These are phyloP conservation scores for Murraya koenigii DNA, from an alignment of 345 rosid genomes.

Conservation along the genomic window DNA sequence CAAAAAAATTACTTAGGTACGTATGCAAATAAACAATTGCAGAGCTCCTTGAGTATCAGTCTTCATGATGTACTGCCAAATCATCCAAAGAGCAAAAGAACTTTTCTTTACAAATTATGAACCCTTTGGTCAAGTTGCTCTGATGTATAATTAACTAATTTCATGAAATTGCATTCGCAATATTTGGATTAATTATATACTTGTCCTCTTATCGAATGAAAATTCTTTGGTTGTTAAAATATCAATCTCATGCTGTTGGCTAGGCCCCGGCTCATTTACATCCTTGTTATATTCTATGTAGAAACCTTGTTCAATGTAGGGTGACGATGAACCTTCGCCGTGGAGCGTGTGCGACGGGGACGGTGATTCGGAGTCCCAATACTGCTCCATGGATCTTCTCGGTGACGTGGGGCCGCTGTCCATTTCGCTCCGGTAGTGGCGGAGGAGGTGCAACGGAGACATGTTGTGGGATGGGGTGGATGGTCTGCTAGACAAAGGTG, in stretches of 20 bases:
- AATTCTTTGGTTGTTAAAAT: conserved; percentile 26
- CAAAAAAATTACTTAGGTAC: not conserved
- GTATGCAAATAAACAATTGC: not conserved
- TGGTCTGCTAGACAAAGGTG: conserved; percentile 64
- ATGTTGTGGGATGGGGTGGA: conserved; percentile 53
- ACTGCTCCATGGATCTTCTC: conserved; percentile 19
- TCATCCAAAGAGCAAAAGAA: not conserved
- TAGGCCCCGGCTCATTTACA: not conserved
- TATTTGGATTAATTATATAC: not conserved
- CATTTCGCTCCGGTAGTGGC: conserved; percentile 27
- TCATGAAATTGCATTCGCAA: not conserved
- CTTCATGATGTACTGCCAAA: not conserved
- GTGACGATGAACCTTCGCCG: conserved; percentile 31
- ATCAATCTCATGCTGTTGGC: conserved; percentile 34
- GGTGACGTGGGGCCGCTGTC: conserved; percentile 42
- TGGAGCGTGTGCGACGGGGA: conserved; percentile 22
- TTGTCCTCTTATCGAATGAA: conserved; percentile 32
- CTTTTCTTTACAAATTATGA: not conserved
- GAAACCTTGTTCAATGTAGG: not conserved
- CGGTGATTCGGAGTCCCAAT: conserved; percentile 31
- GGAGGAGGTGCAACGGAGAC: conserved; percentile 68
- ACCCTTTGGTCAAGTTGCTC: not conserved
- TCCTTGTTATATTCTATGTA: not conserved
- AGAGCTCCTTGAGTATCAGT: not conserved
- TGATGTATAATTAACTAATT: not conserved